These are phyloP conservation scores for Cercospora berteroae DNA, from an alignment of 2,329 filamentous ascomycete species.

Conservation along the genomic window DNA sequence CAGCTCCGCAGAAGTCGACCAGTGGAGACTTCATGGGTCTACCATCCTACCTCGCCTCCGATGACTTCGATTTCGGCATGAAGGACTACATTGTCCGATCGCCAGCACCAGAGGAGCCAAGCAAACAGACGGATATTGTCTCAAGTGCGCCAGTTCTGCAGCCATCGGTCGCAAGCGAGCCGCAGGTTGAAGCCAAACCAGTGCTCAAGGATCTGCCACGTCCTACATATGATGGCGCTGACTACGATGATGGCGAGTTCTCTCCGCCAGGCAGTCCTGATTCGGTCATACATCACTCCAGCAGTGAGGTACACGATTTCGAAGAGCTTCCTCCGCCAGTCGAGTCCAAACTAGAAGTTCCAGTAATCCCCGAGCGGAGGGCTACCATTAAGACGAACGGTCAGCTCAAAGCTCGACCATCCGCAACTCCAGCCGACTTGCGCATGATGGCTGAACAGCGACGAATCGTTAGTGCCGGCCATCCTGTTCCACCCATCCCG, in stretches of 20 bases:
- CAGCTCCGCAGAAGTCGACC: constrained; percentile 19
- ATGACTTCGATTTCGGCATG: constrained; percentile 56
- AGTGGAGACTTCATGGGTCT: constrained; percentile 33
- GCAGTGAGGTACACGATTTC: constrained; percentile 39
- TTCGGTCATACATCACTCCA: constrained; percentile 80
- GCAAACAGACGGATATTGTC: constrained; percentile 26
- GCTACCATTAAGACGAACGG: constrained; percentile 87
- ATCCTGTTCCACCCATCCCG: constrained; percentile 36
- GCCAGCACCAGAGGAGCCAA: constrained; percentile 37
- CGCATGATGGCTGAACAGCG: constrained; percentile 81
- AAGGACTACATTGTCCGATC: constrained; percentile 54
- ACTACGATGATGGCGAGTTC: constrained; percentile 27
- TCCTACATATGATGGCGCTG: constrained; percentile 22
- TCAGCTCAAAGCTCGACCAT: constrained; percentile 83
- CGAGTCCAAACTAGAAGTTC: constrained; percentile 17
- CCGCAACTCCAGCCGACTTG: constrained; percentile 80
- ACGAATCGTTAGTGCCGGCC: constrained; percentile 76
- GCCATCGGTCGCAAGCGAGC: constrained; percentile 19
- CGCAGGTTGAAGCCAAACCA: constrained; percentile 21
- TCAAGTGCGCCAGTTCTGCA: constrained; percentile 26
- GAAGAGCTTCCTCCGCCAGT: constrained; percentile 22
- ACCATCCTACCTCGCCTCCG: constrained; percentile 43
- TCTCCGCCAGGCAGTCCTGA: constrained; percentile 66
- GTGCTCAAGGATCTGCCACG: constrained; percentile 26
- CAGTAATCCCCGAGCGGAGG: constrained; percentile 68